These are phyloP conservation scores for Fusarium abutilonis DNA, from an alignment of 2,329 filamentous ascomycete species.

Conservation along the genomic window DNA sequence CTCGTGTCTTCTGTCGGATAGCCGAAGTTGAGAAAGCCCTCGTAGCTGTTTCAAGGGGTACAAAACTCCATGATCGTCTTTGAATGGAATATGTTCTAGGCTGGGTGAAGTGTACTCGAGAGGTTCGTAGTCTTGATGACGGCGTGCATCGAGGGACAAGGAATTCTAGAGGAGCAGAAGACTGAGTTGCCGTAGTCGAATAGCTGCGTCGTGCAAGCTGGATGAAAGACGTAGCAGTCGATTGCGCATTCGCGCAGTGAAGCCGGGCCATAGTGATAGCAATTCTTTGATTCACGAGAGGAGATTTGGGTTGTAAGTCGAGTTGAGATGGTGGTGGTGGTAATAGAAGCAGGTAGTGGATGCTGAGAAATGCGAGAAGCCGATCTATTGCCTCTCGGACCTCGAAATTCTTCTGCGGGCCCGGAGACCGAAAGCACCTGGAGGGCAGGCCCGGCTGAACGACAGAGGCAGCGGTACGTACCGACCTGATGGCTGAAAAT, in stretches of 20 bases:
- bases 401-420: constrained; percentile 40
- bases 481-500: too few relatives aligned
- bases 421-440: constrained; percentile 32
- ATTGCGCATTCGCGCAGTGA: constrained; percentile 53
- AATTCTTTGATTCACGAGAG: background rate
- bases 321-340: constrained; percentile 11
- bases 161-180: constrained; percentile 51
- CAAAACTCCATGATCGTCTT: constrained; percentile 6
- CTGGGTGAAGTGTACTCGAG: background rate
- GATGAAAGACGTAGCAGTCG: constrained; percentile 54
- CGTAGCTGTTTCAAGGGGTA: constrained; percentile 11
- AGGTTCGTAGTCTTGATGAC: constrained; percentile 15
- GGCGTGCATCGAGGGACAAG: constrained; percentile 51
- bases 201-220: constrained; percentile 53
- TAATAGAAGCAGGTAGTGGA: constrained; percentile 30
- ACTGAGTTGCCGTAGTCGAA: constrained; percentile 39
- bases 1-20: constrained; percentile 55
- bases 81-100: constrained; percentile 1
- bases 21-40: constrained; percentile 54
- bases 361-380: constrained; percentile 46
- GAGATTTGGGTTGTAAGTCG: constrained; percentile 13
- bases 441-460: background rate
- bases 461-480: too few relatives aligned
- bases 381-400: constrained; percentile 31
- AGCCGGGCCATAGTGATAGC: constrained; percentile 47